These are phyloP conservation scores for Sporothrix dimorphospora DNA, from an alignment of 2,329 filamentous ascomycete genomes.

Conservation along the genomic window DNA sequence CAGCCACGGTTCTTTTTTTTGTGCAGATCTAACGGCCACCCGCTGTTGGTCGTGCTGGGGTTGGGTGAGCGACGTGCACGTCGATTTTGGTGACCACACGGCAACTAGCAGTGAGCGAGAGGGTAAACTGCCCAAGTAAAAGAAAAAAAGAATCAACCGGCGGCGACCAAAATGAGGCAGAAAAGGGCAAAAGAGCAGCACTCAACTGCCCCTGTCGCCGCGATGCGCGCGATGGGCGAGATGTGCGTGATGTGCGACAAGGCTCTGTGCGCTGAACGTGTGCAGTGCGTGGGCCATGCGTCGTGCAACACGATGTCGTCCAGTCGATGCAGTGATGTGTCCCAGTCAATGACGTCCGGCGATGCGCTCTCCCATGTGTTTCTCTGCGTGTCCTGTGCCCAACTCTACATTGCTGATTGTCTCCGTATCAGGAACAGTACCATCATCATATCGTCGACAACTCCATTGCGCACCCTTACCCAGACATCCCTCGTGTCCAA, in stretches of 20 bases:
- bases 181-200: not conserved
- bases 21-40: constrained; percentile 12
- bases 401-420: not conserved
- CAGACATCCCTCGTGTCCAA: too few species aligned
- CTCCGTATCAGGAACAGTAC: not conserved
- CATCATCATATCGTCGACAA: too few species aligned
- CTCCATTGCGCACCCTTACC: too few species aligned
- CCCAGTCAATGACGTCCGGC: not conserved
- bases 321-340: not conserved
- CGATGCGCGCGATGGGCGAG: not conserved
- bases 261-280: not conserved
- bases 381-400: too few species aligned
- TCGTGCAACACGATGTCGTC: not conserved
- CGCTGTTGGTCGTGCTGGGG: too few species aligned
- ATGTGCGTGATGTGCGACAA: not conserved
- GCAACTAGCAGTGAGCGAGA: constrained; percentile 14
- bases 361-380: not conserved
- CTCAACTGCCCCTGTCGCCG: not conserved
- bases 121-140: not conserved
- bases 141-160: not conserved
- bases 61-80: not conserved
- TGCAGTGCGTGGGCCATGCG: too few species aligned
- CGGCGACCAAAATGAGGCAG: not conserved
- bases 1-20: not conserved
- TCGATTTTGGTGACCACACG: constrained; percentile 12